Evolutionary conservation across 257 asterid species (phyloP).

Genomic region (Eucommia ulmoides): DNA sequence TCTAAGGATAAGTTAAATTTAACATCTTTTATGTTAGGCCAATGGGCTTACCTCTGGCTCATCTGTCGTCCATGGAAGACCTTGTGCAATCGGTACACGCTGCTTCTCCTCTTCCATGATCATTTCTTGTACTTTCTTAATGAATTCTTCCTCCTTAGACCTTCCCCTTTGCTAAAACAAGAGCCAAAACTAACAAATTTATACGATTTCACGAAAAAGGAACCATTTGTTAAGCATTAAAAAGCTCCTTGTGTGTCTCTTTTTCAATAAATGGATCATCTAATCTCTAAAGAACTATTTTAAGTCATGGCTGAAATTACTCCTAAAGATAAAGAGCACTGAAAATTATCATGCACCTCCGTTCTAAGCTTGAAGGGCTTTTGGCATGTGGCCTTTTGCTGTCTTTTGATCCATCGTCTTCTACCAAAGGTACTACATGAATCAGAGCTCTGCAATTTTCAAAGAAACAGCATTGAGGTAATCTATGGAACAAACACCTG

Average conservation of each 20-base stretch:
- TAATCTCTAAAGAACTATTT: no score
- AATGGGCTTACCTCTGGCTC: slow-evolving; percentile 86
- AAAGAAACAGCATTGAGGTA: slow-evolving; percentile 10
- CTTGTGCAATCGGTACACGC: slow-evolving; percentile 84
- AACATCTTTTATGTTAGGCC: not conserved
- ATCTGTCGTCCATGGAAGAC: slow-evolving; percentile 96
- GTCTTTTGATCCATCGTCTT: slow-evolving; percentile 44
- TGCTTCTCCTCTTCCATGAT: slow-evolving; percentile 70
- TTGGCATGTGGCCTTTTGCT: slow-evolving; percentile 42
- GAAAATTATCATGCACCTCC: no score
- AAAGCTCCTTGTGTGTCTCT: no score
- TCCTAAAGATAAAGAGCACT: no score
- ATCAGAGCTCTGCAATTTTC: slow-evolving; percentile 43
- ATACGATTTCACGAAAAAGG: slow-evolving; percentile 9
- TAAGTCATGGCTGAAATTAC: no score
- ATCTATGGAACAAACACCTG: no score
- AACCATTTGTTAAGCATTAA: no score
- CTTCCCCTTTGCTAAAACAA: slow-evolving; percentile 76
- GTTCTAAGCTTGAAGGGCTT: slow-evolving; percentile 79
- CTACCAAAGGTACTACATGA: slow-evolving; percentile 35
- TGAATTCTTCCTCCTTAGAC: slow-evolving; percentile 70
- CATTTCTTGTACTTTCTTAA: slow-evolving; percentile 58
- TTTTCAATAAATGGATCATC: no score
- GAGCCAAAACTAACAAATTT: slow-evolving; percentile 10
- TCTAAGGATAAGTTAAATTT: not conserved